Evolutionary conservation across 1,139 yeast species (phyloP).

Genomic region (Pichia sp.): DNA sequence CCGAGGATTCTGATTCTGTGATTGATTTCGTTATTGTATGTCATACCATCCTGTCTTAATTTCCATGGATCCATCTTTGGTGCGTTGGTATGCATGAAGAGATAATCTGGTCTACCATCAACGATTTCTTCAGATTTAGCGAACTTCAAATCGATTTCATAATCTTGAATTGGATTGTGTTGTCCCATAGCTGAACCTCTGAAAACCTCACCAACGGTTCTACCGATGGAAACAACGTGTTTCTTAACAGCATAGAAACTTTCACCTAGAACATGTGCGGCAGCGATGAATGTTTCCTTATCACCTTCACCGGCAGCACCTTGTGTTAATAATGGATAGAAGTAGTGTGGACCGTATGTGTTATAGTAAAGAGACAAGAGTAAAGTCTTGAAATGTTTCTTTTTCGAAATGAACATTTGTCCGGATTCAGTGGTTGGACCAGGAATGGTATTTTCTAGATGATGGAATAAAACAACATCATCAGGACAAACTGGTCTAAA

Average conservation of each 20-base stretch:
- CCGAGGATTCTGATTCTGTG: conserved; percentile 23
- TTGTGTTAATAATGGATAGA: conserved; percentile 51
- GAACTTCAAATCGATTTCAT: no score
- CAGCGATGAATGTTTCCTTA: conserved; percentile 62
- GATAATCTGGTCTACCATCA: no score
- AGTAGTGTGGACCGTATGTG: conserved; percentile 51
- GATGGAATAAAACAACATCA: conserved; percentile 40
- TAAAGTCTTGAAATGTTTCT: conserved; percentile 47
- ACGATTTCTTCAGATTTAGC: no score
- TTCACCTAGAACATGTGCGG: conserved; percentile 49
- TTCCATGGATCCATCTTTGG: no score
- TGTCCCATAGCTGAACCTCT: no score
- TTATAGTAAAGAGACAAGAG: conserved; percentile 57
- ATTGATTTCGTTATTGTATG: no score
- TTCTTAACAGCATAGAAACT: conserved; percentile 43
- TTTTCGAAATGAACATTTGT: conserved; percentile 52
- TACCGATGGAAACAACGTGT: no score
- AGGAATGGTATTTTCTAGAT: conserved; percentile 54
- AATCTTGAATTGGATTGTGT: no score
- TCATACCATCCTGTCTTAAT: no score
- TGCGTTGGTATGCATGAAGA: no score
- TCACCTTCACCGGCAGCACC: conserved; percentile 65
- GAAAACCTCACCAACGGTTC: no score
- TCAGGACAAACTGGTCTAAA: conserved; percentile 18
- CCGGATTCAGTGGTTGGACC: conserved; percentile 65